phyloP scores from a whole-genome alignment of 2,329 filamentous ascomycete species.

The Emergomyces orientalis region DNA sequence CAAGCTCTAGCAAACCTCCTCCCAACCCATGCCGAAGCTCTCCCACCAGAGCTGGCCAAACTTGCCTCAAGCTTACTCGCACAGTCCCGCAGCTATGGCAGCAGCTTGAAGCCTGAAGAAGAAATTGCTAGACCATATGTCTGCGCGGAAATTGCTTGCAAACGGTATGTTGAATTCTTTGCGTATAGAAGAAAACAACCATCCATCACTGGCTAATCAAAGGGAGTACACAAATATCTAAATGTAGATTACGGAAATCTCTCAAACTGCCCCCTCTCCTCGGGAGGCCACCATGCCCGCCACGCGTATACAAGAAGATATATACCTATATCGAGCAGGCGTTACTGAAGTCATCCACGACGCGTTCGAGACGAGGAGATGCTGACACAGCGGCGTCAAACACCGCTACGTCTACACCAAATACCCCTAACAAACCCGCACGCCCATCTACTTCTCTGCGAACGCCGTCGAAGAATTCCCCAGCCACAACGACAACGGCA shows the following conservation, averaged over 20 bases:
- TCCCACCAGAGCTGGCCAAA: constrained; percentile 61
- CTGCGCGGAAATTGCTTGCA: constrained; percentile 83
- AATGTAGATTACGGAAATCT: constrained; percentile 57
- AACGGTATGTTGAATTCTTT: constrained; percentile 48
- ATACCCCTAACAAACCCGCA: constrained; percentile 20
- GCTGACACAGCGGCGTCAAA: constrained; percentile 8
- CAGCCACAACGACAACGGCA: constrained; percentile 8
- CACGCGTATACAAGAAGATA: constrained; percentile 72
- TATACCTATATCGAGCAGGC: constrained; percentile 70
- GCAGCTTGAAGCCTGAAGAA: constrained; percentile 71
- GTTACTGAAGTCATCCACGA: constrained; percentile 38
- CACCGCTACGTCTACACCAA: constrained; percentile 14
- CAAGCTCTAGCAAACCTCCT: constrained; percentile 64
- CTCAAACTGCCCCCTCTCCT: constrained; percentile 70
- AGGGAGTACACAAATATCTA: background rate
- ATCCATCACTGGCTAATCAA: background rate
- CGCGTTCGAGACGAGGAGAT: constrained; percentile 28
- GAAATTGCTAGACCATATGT: constrained; percentile 78
- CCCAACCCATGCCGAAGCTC: constrained; percentile 58
- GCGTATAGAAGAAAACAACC: too few species aligned
- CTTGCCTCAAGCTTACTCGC: constrained; percentile 65
- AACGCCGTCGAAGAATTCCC: constrained; percentile 10
- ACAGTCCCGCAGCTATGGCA: constrained; percentile 69
- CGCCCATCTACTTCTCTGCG: constrained; percentile 19
- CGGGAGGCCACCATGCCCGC: constrained; percentile 66